Base-by-base conservation (phyloP, 164 flowering plant species). In the Cinnamomum micranthum region DNA sequence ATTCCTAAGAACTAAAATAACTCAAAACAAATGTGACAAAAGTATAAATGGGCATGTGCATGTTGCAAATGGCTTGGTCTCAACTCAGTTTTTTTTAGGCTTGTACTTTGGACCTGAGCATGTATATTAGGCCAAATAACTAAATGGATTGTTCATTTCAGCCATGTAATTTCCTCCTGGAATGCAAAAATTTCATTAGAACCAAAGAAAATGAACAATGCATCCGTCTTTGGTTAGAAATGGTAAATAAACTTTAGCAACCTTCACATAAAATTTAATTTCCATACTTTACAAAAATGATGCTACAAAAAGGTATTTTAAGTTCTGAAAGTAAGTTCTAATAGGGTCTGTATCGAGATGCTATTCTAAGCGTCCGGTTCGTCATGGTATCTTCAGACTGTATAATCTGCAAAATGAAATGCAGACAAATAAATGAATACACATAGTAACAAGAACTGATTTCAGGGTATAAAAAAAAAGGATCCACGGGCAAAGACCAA, bases 311-410 rank as follows among this genome's bases (percentile, higher is more conserved):
- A 25, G 69, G 23, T 23, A 23, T 13, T 14, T 68, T 22, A 68
- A 47, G 33, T 35, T 68, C 51, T n/a, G 24, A n/a, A 20, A 35
- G 4, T 41, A 11, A 73, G 41, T 27, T 66, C 69, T 71, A 76
- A 24, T 76, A 76, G 22, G 75, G 78, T 41, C 55, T 65, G 62
- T 71, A 76, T 22, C 78, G 70, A 17, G 50, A 28, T 68, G 75
- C 65, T 50, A 68, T 33, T 73, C 79, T 77, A 41, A 59, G 35
- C 13, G 47, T 58, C 25, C 73, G 73, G 69, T 19, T 77, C 68
- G 24, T 64, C 60, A 14, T n/a, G 20, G 52, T 52, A 20, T 50
- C 76, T 27, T 60, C 15, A 55, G 62, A 52, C 24, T 74, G 76
- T 55, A 33, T 13, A 13, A 65, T 50, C 76, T 74, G 76, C 35